These are phyloP conservation scores for Fraxinus quadrangulata DNA, from an alignment of 257 asterid species.

Conservation along the genomic window DNA sequence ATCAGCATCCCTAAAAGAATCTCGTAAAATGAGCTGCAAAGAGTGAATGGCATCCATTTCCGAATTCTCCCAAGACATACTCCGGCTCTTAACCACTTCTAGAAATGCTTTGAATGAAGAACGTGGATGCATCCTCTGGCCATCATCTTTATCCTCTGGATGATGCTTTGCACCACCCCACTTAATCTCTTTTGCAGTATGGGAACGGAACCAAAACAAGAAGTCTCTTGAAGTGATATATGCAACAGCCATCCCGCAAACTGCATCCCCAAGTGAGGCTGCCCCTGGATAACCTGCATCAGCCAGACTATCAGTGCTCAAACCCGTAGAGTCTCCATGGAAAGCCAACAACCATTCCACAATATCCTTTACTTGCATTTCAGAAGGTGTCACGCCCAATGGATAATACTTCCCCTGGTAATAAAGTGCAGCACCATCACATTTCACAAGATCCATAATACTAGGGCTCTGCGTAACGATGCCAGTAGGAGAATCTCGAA, in stretches of 20 bases:
- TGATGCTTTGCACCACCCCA: slow-evolving; percentile 97
- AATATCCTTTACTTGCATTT: slow-evolving; percentile 68
- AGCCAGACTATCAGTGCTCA: slow-evolving; percentile 83
- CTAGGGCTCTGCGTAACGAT: slow-evolving; percentile 80
- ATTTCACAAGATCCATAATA: slow-evolving; percentile 78
- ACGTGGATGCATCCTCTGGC: slow-evolving; percentile 92
- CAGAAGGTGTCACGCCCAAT: slow-evolving; percentile 70
- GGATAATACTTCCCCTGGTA: slow-evolving; percentile 67
- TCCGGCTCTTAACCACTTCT: slow-evolving; percentile 85
- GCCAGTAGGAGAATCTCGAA: slow-evolving; percentile 74
- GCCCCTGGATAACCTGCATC: slow-evolving; percentile 85
- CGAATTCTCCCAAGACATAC: slow-evolving; percentile 85
- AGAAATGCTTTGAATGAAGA: slow-evolving; percentile 87
- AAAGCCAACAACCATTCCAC: slow-evolving; percentile 61
- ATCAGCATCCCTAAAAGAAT: slow-evolving; percentile 58
- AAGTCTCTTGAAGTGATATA: slow-evolving; percentile 63
- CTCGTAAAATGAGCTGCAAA: slow-evolving; percentile 78
- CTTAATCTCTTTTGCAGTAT: slow-evolving; percentile 72
- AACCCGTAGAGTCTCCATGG: slow-evolving; percentile 79
- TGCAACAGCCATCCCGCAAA: slow-evolving; percentile 91
- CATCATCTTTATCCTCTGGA: slow-evolving; percentile 78
- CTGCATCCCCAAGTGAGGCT: slow-evolving; percentile 66
- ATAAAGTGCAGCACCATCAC: slow-evolving; percentile 83
- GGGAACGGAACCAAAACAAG: slow-evolving; percentile 88
- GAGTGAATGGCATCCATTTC: slow-evolving; percentile 95